Evolutionary conservation across 306 rosid genomes (phyloP).

Genomic region (Casuarina equisetifolia): DNA sequence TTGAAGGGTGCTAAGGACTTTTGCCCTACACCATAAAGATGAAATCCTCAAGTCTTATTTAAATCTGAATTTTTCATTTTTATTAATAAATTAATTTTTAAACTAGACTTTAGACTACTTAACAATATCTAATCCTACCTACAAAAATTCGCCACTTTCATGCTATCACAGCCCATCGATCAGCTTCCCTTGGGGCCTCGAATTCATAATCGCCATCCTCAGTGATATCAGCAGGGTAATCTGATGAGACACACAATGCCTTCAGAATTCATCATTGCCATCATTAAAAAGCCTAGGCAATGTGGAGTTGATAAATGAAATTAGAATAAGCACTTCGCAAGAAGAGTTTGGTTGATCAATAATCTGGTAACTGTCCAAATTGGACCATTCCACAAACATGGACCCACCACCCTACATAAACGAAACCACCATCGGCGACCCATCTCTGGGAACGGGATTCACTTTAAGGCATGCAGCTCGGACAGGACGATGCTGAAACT

Average conservation of each 20-base stretch:
- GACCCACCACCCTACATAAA: slow-evolving; percentile 46
- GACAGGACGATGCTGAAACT: slow-evolving; percentile 42
- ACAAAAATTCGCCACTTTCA: background rate
- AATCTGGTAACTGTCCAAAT: slow-evolving; percentile 14
- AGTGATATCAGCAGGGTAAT: background rate
- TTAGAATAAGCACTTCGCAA: background rate
- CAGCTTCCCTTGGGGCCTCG: background rate
- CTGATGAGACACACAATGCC: background rate
- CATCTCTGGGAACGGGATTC: slow-evolving; percentile 26
- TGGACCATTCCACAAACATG: slow-evolving; percentile 19
- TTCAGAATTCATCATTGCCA: background rate
- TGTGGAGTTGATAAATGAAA: background rate
- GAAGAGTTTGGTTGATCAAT: background rate
- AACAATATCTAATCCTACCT: background rate
- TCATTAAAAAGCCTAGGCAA: background rate
- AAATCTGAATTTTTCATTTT: too few relatives aligned
- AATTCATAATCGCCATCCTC: background rate
- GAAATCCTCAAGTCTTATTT: too few relatives aligned
- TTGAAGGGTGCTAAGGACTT: too few relatives aligned
- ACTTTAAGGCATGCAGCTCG: slow-evolving; percentile 51
- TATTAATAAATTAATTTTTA: background rate
- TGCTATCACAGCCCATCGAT: background rate
- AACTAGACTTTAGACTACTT: background rate
- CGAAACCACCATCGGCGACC: slow-evolving; percentile 47
- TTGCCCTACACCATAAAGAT: too few relatives aligned